A percentile compares a stretch with the other conserved stretches of the same genome.
Conservation (phyloP, 768 basidiomycete genomes). For the Pisolithus marmoratus region DNA sequence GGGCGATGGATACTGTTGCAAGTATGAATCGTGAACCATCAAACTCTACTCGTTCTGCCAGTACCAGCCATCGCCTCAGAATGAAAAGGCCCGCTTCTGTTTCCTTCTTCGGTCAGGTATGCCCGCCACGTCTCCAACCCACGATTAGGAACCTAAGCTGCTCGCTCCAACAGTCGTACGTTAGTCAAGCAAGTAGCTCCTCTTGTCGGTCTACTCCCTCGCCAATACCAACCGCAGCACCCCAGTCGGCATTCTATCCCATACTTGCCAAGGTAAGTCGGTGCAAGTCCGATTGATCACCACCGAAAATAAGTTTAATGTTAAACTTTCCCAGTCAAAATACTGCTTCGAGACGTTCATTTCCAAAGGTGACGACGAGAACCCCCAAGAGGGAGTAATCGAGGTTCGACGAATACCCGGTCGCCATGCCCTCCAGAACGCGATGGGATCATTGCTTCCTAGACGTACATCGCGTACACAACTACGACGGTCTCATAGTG, state of each 20-base stretch:
- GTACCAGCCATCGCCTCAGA: constrained; percentile 31
- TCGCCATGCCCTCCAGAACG: constrained; percentile 37
- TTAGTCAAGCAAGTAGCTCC: constrained; percentile 18
- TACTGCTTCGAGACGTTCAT: constrained; percentile 37
- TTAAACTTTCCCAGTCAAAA: constrained; percentile 31
- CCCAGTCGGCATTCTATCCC: constrained; percentile 45
- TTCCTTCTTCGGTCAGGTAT: constrained; percentile 56
- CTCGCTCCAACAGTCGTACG: constrained; percentile 12
- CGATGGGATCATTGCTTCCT: constrained; percentile 39
- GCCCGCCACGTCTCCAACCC: constrained; percentile 9
- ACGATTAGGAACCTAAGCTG: not conserved
- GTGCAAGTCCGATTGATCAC: not conserved
- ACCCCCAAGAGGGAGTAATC: constrained; percentile 42
- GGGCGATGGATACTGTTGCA: constrained; percentile 4
- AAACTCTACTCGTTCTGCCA: constrained; percentile 16
- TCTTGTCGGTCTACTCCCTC: constrained; percentile 21
- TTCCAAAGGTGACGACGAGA: constrained; percentile 31
- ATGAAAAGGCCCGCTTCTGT: constrained; percentile 49
- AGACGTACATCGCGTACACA: constrained; percentile 39
- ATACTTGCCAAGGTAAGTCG: constrained; percentile 36
- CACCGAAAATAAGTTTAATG: constrained; percentile 7
- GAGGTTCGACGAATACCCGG: constrained; percentile 43
- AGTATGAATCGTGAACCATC: constrained; percentile 6
- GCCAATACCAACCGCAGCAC: constrained; percentile 34
- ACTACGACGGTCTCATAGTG: constrained; percentile 31